phyloP scores from a whole-genome alignment of 306 rosid genomes.

The Cicer chorassanicum region DNA sequence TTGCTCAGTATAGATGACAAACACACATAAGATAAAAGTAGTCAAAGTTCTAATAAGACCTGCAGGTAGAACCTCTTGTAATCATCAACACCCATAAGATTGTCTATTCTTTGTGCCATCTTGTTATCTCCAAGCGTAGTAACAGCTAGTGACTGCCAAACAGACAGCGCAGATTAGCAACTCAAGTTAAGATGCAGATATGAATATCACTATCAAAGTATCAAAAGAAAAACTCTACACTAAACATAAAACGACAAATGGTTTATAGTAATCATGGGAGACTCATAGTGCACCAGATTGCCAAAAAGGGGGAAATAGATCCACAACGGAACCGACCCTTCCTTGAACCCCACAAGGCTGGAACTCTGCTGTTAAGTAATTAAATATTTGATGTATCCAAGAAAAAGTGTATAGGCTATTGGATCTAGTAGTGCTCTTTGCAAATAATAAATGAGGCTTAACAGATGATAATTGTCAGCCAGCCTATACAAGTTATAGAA shows the following conservation, averaged over 20 bases:
- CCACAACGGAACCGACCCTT: neutral
- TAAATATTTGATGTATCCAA: neutral
- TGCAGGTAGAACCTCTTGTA: conserved; percentile 93
- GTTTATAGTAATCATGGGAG: conserved; percentile 28
- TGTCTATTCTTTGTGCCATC: conserved; percentile 95
- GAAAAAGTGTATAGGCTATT: neutral
- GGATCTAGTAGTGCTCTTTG: neutral
- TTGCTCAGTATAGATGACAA: conserved; percentile 32
- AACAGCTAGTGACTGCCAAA: conserved; percentile 85
- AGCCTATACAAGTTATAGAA: conserved; percentile 8
- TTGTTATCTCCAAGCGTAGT: conserved; percentile 91
- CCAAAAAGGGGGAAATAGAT: conserved; percentile 35
- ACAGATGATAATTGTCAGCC: conserved; percentile 28
- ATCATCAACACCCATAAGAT: conserved; percentile 81
- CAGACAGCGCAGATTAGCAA: conserved; percentile 34
- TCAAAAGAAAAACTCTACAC: conserved; percentile 21
- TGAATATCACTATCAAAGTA: conserved; percentile 26
- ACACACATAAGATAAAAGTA: conserved; percentile 30
- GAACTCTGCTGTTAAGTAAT: conserved; percentile 1
- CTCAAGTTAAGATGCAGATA: conserved; percentile 39
- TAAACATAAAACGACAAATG: neutral
- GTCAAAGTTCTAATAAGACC: conserved; percentile 56
- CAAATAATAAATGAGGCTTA: conserved; percentile 8
- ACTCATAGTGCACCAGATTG: conserved; percentile 15
- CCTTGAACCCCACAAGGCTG: neutral